Evolutionary conservation across 1,284 basidiomycete genomes (phyloP).

Genomic region (Sphagnurus paluster): DNA sequence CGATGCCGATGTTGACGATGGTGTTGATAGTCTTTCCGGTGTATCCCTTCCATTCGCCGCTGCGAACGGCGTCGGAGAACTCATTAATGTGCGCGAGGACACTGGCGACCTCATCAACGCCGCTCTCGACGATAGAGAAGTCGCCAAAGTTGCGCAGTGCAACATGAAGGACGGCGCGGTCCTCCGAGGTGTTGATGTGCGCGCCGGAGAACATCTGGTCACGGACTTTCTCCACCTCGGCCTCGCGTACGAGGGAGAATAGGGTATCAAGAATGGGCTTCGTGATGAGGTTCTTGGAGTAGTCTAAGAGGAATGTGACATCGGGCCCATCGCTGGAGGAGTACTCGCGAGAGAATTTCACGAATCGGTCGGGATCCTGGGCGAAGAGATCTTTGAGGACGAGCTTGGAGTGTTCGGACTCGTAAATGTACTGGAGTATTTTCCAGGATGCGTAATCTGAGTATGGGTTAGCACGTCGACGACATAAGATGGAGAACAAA

Average conservation of each 20-base stretch:
- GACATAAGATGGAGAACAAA: background rate
- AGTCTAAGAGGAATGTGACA: constrained; percentile 89
- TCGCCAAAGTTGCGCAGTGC: constrained; percentile 87
- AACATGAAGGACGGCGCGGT: constrained; percentile 93
- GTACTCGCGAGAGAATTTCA: constrained; percentile 84
- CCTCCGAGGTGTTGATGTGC: constrained; percentile 99
- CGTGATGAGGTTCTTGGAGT: constrained; percentile 96
- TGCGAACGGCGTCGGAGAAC: constrained; percentile 86
- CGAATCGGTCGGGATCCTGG: constrained; percentile 84
- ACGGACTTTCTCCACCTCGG: constrained; percentile 81
- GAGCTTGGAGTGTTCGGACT: constrained; percentile 73
- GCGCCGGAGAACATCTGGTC: constrained; percentile 95
- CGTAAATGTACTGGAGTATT: constrained; percentile 86
- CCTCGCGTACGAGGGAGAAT: constrained; percentile 83
- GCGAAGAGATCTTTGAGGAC: constrained; percentile 91
- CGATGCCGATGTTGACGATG: constrained; percentile 99
- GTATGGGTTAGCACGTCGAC: constrained; percentile 1
- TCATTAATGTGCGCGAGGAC: constrained; percentile 92
- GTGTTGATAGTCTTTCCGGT: constrained; percentile 94
- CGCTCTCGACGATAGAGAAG: constrained; percentile 77
- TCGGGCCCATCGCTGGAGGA: constrained; percentile 62
- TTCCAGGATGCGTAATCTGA: constrained; percentile 89
- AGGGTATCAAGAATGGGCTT: constrained; percentile 80
- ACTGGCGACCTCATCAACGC: constrained; percentile 79
- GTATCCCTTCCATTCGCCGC: constrained; percentile 93